Evolutionary conservation across 176 grass and related monocot genomes (phyloP).

Genomic region (Raddia guianensis): DNA sequence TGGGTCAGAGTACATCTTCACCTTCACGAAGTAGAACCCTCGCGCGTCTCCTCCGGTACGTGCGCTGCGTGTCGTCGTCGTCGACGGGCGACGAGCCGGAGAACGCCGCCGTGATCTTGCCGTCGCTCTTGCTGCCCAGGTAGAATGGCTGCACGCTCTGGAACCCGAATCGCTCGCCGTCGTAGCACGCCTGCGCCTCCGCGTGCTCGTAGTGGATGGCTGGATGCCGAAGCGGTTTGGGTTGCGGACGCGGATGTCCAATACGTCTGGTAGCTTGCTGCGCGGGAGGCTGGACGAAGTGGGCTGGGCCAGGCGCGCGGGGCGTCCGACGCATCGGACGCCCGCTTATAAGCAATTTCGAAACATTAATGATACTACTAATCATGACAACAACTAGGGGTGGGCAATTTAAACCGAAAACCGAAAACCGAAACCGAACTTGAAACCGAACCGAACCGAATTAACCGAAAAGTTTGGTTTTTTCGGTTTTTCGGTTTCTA

Average conservation of each 20-base stretch:
- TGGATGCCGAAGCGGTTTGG: slow-evolving; percentile 58
- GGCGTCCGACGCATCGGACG: too few relatives aligned
- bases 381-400: too few relatives aligned
- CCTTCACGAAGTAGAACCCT: slow-evolving; percentile 71
- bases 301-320: too few relatives aligned
- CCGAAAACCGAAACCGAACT: too few relatives aligned
- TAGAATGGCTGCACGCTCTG: slow-evolving; percentile 51
- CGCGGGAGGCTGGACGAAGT: too few relatives aligned
- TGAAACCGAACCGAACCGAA: too few relatives aligned
- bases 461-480: too few relatives aligned
- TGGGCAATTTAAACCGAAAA: too few relatives aligned
- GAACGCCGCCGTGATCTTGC: slow-evolving; percentile 38
- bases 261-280: too few relatives aligned
- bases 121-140: slow-evolving; percentile 56
- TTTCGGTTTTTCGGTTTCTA: too few relatives aligned
- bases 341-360: too few relatives aligned
- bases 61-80: slow-evolving; percentile 37
- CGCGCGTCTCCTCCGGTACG: slow-evolving; percentile 52
- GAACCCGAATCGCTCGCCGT: slow-evolving; percentile 55
- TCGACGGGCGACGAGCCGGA: background rate
- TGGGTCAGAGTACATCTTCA: slow-evolving; percentile 52
- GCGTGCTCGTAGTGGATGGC: slow-evolving; percentile 53
- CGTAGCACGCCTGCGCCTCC: slow-evolving; percentile 53
- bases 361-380: too few relatives aligned
- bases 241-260: slow-evolving; percentile 60